Percentiles rank a stretch among this genome's conserved stretches.
Conservation (phyloP, 2,329 filamentous ascomycete genomes). For the Ceratocystis destructans region DNA sequence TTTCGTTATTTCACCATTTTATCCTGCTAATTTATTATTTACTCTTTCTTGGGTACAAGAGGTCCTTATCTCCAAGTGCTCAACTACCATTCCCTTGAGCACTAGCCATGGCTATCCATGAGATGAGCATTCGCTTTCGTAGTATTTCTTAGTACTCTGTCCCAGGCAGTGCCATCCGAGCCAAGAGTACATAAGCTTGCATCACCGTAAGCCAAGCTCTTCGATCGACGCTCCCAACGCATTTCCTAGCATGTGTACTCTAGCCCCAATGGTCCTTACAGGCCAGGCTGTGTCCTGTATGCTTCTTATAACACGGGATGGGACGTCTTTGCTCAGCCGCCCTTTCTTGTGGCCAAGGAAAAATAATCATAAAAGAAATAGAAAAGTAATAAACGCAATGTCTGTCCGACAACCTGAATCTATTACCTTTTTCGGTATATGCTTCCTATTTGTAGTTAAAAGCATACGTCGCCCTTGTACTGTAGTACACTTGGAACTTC, state of each 20-base stretch:
- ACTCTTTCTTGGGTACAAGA: no score
- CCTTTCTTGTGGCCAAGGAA: neutral
- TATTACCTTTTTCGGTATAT: slow-evolving; percentile 5
- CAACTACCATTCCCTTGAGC: neutral
- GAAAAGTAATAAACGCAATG: neutral
- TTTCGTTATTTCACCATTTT: neutral
- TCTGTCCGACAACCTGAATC: neutral
- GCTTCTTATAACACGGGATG: neutral
- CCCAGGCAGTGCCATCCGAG: neutral
- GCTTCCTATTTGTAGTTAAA: neutral
- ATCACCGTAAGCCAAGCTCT: neutral
- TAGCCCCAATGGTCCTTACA: neutral
- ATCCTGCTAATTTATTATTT: no score
- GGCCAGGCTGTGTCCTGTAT: neutral
- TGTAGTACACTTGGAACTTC: neutral
- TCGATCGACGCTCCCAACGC: neutral
- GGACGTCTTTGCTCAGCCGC: neutral
- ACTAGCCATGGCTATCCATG: neutral
- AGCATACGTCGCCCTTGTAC: neutral
- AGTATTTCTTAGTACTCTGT: no score
- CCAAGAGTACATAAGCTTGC: neutral
- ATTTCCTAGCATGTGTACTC: neutral
- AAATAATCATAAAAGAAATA: neutral
- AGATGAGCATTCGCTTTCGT: neutral
- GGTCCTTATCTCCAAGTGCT: no score